phyloP scores from a whole-genome alignment of 768 basidiomycete species.

The Leucogyrophana mollusca region DNA sequence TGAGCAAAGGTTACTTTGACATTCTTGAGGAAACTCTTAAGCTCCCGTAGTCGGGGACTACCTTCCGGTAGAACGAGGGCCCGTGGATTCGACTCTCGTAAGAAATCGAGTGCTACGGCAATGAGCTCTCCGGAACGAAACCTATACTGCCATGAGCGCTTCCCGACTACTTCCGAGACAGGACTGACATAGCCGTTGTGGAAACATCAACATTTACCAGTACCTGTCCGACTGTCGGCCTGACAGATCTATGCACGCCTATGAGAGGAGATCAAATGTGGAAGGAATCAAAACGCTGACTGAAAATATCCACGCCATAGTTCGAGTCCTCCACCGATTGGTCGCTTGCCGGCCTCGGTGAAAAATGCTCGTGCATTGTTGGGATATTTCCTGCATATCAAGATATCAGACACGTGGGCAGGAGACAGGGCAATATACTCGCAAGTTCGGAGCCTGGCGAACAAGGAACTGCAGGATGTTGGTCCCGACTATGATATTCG shows the following conservation, averaged over 20 bases:
- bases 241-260: slow-evolving; percentile 38
- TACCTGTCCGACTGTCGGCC: slow-evolving; percentile 39
- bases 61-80: slow-evolving; percentile 25
- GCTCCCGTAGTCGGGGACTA: slow-evolving; percentile 22
- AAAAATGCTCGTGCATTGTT: slow-evolving; percentile 51
- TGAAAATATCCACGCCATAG: slow-evolving; percentile 51
- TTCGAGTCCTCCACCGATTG: slow-evolving; percentile 35
- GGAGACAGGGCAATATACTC: slow-evolving; percentile 11
- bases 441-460: slow-evolving; percentile 47
- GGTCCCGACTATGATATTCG: slow-evolving; percentile 33
- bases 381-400: slow-evolving; percentile 35
- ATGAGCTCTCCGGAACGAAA: slow-evolving; percentile 7
- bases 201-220: slow-evolving; percentile 48
- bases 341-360: slow-evolving; percentile 26
- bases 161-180: neutral
- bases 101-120: slow-evolving; percentile 31
- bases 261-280: neutral
- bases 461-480: slow-evolving; percentile 51
- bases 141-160: slow-evolving; percentile 22
- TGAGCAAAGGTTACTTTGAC: slow-evolving; percentile 31
- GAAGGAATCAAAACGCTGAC: slow-evolving; percentile 27
- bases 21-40: slow-evolving; percentile 39
- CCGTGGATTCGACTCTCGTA: slow-evolving; percentile 23
- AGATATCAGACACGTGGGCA: neutral
- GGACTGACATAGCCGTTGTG: slow-evolving; percentile 42